Evolutionary conservation across 1,284 basidiomycete species (phyloP), one percentile per base, ranked within the genome.

Genomic region (Schizopora paradoxa): DNA sequence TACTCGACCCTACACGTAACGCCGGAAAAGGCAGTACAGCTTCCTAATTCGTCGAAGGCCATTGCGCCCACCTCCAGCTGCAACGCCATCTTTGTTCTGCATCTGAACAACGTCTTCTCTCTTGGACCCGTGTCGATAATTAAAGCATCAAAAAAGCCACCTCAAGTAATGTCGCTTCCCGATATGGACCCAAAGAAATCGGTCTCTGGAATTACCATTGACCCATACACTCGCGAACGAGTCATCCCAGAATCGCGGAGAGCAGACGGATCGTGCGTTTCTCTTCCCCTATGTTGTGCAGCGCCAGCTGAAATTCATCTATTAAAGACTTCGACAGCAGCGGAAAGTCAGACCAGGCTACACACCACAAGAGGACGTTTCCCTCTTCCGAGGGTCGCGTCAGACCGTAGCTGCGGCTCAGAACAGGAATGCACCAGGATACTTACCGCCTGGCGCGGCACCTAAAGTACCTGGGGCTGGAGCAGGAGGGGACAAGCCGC

Each of bases 331-430:
- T 18, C 84, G 94, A 47, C 96, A 94, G 65, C 80, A 96, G 63
- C 71, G 88, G 51, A 94, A 86, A 68, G 85, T 98, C 54, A 77
- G 92, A 26, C 92, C 92, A 0, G 94, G 94, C 1, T 98, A 84
- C 66, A 95, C 91, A 1, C 94, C 94, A 0, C 89, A 91, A 62
- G 94, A 98, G 64, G 94, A 98, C 66, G 77, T 96, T 10, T 73
- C 76, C 26, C 80, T 82, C 31, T 98, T 94, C 65, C 78, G 91
- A 37, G 79, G 86, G 18, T 74, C 80, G 36, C 78, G 81, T 28
- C 86, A 91, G 62, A 68, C n/a, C 75, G 38, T 79, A 84, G 56
- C 74, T 81, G 68, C 74, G 36, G 79, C 83, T 56, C 74, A 81
- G 64, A 88, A 91, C 48, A 61, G 70, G 21, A 73, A 64, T 53